phyloP scores from a whole-genome alignment of 2,329 filamentous ascomycete genomes.

The Aspergillus ibericus region DNA sequence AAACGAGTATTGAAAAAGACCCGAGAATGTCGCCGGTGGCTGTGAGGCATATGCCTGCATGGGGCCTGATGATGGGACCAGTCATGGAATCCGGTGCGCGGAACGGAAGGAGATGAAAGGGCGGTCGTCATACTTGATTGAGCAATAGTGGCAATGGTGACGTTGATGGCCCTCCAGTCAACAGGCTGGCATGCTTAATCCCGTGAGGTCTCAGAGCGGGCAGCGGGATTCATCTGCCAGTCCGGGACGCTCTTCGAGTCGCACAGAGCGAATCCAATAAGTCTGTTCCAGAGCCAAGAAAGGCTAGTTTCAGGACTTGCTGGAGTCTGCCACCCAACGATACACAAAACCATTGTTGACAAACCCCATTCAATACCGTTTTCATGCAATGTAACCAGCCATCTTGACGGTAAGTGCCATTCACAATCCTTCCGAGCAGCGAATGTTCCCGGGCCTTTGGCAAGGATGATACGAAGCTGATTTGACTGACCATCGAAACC shows the following conservation, averaged over 20 bases:
- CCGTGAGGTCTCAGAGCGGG: not conserved
- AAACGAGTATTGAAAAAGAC: not conserved
- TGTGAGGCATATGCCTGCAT: conserved; percentile 1
- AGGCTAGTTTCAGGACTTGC: not conserved
- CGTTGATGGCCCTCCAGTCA: not conserved
- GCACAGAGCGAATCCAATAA: not conserved
- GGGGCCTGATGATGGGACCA: not conserved
- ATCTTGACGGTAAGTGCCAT: conserved; percentile 9
- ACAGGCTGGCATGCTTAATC: not conserved
- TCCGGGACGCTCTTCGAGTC: not conserved
- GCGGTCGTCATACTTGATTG: conserved; percentile 3
- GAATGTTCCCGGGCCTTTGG: conserved; percentile 1
- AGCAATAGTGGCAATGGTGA: not conserved
- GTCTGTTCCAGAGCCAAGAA: not conserved
- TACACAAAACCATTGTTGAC: conserved; percentile 9
- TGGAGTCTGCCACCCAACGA: not conserved
- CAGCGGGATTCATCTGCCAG: not conserved
- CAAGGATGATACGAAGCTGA: conserved; percentile 9
- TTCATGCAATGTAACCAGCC: conserved; percentile 23
- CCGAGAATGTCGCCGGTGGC: not conserved
- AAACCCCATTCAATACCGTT: conserved; percentile 5
- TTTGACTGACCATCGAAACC: not conserved
- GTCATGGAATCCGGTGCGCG: not conserved
- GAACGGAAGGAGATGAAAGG: not conserved
- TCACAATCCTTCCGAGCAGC: conserved; percentile 2